Evolutionary conservation across 2,329 filamentous ascomycete genomes (phyloP).

Genomic region (Calonectria pseudoturangicola): DNA sequence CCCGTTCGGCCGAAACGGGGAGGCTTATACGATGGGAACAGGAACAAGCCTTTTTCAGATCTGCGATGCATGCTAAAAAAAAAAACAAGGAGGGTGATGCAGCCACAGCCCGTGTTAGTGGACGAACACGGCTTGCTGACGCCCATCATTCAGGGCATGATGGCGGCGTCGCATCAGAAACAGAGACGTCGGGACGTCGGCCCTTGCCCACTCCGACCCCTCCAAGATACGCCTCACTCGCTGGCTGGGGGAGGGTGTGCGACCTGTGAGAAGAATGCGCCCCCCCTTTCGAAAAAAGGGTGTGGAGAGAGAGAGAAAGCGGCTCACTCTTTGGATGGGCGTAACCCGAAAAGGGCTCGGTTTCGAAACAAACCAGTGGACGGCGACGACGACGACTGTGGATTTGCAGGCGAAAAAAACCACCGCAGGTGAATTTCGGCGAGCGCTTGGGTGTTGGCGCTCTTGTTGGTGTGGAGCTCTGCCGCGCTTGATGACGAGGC

Average conservation of each 20-base stretch:
- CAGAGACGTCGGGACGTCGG: neutral
- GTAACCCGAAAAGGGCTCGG: constrained; percentile 1
- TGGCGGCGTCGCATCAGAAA: neutral
- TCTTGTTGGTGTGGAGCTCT: neutral
- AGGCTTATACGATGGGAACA: neutral
- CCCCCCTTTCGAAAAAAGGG: neutral
- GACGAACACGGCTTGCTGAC: neutral
- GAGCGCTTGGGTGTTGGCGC: neutral
- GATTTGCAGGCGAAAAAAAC: neutral
- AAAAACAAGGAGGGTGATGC: neutral
- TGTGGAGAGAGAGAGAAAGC: neutral
- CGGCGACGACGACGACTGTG: constrained; percentile 7
- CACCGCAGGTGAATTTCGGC: neutral
- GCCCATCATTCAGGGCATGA: neutral
- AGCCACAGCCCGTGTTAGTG: neutral
- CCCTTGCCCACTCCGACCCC: constrained; percentile 1
- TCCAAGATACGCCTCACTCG: neutral
- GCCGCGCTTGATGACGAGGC: constrained; percentile 12
- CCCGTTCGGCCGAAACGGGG: constrained; percentile 6
- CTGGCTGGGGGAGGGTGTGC: neutral
- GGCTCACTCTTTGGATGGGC: neutral
- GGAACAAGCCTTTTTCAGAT: constrained; percentile 1
- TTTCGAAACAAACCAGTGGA: constrained; percentile 13
- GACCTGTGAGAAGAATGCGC: constrained; percentile 1
- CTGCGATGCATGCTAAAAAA: neutral